Evolutionary conservation across 2,329 filamentous ascomycete species (phyloP).

Genomic region (Diaporthe capsici): DNA sequence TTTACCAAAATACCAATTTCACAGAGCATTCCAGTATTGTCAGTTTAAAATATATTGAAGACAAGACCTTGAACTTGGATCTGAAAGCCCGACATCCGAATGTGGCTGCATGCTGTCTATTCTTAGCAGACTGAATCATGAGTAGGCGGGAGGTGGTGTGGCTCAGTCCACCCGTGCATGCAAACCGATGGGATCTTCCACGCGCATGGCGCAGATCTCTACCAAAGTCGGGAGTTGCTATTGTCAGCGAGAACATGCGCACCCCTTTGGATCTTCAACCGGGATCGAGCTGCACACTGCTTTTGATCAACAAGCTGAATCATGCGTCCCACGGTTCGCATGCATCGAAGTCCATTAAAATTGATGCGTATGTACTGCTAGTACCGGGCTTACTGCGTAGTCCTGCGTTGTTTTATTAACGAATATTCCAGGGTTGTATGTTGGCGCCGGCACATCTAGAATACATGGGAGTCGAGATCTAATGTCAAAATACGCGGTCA

Average conservation of each 20-base stretch:
- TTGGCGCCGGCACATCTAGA: neutral
- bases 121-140: slow-evolving; percentile 13
- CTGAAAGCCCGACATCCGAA: neutral
- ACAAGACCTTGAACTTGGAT: neutral
- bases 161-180: neutral
- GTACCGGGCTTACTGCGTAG: neutral
- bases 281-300: neutral
- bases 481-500: neutral
- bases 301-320: neutral
- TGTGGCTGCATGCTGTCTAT: neutral
- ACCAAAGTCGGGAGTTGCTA: neutral
- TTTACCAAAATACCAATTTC: neutral
- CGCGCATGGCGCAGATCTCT: neutral
- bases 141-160: neutral
- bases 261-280: neutral
- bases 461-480: neutral
- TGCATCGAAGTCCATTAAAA: neutral
- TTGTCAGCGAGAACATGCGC: neutral
- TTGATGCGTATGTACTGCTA: neutral
- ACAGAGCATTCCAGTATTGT: neutral
- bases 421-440: neutral
- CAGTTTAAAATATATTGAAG: neutral
- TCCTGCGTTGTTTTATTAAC: too few relatives aligned
- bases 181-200: neutral
- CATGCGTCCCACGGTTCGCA: neutral